These are phyloP conservation scores for Rhizopus delemar DNA, from an alignment of 371 early-diverging fungal species.

Conservation along the genomic window DNA sequence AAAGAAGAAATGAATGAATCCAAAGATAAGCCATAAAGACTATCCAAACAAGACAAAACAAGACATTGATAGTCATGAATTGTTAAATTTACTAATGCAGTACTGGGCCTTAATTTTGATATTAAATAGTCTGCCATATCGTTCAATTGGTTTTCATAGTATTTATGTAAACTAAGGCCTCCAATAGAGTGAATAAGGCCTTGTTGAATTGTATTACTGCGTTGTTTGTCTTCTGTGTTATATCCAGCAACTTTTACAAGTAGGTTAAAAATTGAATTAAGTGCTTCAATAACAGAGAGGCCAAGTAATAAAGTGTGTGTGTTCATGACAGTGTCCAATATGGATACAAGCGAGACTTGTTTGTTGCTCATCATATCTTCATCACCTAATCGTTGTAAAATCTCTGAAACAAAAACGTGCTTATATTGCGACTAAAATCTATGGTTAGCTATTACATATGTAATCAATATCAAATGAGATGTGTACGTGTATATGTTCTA, in stretches of 20 bases:
- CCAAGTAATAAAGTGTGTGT: constrained; percentile 66
- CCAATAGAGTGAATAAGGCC: constrained; percentile 62
- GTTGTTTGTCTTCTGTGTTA: constrained; percentile 14
- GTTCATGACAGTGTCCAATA: constrained; percentile 59
- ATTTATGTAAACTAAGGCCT: constrained; percentile 76
- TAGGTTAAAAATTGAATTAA: constrained; percentile 69
- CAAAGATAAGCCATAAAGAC: constrained; percentile 13
- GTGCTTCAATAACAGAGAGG: constrained; percentile 80
- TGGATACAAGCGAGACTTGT: constrained; percentile 57
- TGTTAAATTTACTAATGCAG: constrained; percentile 43
- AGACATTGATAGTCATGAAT: constrained; percentile 50
- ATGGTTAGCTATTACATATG: neutral
- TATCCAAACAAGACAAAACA: constrained; percentile 52
- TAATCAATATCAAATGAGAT: neutral
- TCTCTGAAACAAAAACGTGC: constrained; percentile 62
- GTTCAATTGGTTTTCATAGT: constrained; percentile 81
- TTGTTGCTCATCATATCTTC: constrained; percentile 39
- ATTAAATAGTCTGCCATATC: constrained; percentile 79
- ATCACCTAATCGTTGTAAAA: constrained; percentile 61
- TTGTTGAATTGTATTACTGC: constrained; percentile 44
- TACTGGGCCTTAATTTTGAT: constrained; percentile 58
- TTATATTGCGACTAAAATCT: constrained; percentile 61
- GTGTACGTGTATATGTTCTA: neutral
- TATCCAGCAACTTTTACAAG: constrained; percentile 54
- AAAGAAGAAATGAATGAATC: constrained; percentile 22